Conservation (phyloP, 345 rosid species). For the Moricandia moricandioides region DNA sequence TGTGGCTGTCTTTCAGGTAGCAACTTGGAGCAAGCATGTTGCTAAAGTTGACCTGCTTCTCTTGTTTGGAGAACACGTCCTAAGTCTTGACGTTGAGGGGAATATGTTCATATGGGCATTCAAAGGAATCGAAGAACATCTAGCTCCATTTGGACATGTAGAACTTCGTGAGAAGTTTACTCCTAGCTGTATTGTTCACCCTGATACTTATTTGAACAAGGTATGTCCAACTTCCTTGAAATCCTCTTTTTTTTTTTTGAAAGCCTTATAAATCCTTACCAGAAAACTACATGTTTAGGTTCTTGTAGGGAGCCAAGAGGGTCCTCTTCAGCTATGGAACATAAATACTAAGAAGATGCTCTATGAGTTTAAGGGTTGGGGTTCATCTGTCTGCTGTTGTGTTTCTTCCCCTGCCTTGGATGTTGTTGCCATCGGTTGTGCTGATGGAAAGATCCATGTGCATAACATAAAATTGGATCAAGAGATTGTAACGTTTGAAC, state of each 20-base stretch:
- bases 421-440: conserved; percentile 91
- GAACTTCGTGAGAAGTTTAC: conserved; percentile 53
- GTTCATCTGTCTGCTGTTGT: conserved; percentile 65
- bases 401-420: conserved; percentile 95
- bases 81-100: conserved; percentile 76
- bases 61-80: conserved; percentile 77
- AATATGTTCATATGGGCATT: conserved; percentile 75
- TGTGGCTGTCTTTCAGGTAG: conserved; percentile 51
- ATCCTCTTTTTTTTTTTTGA: neutral
- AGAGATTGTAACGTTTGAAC: conserved; percentile 71
- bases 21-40: conserved; percentile 77
- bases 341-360: conserved; percentile 81
- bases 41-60: conserved; percentile 73
- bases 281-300: conserved; percentile 48
- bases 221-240: conserved; percentile 34
- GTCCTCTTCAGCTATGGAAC: conserved; percentile 92
- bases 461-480: conserved; percentile 75
- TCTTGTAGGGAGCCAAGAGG: conserved; percentile 83
- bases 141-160: conserved; percentile 63
- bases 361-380: conserved; percentile 83
- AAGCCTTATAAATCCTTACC: neutral
- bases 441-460: conserved; percentile 87
- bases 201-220: conserved; percentile 93
- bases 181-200: conserved; percentile 83
- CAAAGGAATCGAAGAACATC: conserved; percentile 63